Evolutionary conservation across 495 filamentous ascomycete genomes (phyloP).

Genomic region (Xylaria palmicola): DNA sequence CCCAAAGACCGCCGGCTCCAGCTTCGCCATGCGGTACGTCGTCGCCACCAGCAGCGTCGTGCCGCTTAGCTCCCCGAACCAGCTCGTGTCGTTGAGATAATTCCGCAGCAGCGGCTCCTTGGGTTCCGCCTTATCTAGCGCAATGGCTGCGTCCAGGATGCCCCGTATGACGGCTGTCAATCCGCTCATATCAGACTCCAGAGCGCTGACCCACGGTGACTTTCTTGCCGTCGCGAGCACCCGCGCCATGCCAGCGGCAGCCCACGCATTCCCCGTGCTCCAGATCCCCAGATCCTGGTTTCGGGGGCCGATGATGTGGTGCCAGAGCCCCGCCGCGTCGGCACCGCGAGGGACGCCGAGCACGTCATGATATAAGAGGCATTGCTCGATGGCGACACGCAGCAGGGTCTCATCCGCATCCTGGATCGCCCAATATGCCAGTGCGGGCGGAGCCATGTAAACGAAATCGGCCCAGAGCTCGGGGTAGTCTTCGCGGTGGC

Average conservation of each 20-base stretch:
- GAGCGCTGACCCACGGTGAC: conserved; percentile 26
- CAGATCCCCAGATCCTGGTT: conserved; percentile 45
- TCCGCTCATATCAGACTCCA: conserved; percentile 29
- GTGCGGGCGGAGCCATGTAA: conserved; percentile 50
- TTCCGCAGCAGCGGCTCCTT: conserved; percentile 48
- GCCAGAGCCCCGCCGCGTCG: conserved; percentile 37
- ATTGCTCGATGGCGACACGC: conserved; percentile 41
- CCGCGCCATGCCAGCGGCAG: conserved; percentile 48
- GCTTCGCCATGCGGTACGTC: conserved; percentile 46
- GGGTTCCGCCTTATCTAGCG: conserved; percentile 33
- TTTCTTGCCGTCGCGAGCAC: conserved; percentile 48
- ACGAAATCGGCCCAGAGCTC: conserved; percentile 54
- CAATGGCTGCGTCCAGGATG: conserved; percentile 50
- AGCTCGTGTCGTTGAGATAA: conserved; percentile 48
- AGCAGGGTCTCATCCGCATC: conserved; percentile 33
- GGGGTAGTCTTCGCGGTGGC: conserved; percentile 43
- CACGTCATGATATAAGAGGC: conserved; percentile 42
- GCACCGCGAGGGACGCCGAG: conserved; percentile 31
- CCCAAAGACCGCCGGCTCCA: conserved; percentile 39
- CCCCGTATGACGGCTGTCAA: conserved; percentile 40
- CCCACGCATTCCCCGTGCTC: conserved; percentile 56
- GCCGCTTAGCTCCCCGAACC: conserved; percentile 54
- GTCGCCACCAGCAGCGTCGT: conserved; percentile 46
- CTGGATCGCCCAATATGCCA: conserved; percentile 51
- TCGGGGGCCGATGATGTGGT: conserved; percentile 48